phyloP scores from a whole-genome alignment of 108 stramenopile species.

The Nitzschia sp. region DNA sequence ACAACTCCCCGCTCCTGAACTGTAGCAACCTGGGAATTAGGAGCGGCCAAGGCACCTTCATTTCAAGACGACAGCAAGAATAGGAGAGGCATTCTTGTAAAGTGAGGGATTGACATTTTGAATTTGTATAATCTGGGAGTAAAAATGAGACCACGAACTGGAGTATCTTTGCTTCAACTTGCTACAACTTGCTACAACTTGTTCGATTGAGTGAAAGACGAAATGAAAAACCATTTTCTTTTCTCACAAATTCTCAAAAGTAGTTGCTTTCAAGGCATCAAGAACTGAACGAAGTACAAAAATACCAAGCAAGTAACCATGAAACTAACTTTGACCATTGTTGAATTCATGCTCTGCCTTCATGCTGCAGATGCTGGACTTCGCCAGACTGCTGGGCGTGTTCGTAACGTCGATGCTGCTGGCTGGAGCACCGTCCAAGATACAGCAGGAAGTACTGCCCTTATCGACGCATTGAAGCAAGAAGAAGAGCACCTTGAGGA shows the following conservation, averaged over 20 bases:
- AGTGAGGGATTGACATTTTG: neutral
- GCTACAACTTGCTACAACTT: too few species aligned
- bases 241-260: neutral
- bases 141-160: neutral
- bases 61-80: too few species aligned
- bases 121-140: neutral
- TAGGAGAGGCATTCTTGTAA: neutral
- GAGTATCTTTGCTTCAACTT: too few species aligned
- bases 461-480: neutral
- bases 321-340: neutral
- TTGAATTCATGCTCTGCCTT: neutral
- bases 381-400: constrained; percentile 1
- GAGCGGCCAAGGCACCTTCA: too few species aligned
- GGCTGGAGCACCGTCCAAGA: neutral
- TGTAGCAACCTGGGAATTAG: too few species aligned
- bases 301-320: neutral
- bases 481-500: constrained; percentile 8
- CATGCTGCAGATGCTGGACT: neutral
- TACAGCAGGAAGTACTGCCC: neutral
- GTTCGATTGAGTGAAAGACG: too few species aligned
- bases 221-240: too few species aligned
- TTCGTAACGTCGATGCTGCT: neutral
- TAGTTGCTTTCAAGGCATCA: neutral
- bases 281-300: too few species aligned
- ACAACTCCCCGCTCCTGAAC: too few species aligned